These are phyloP conservation scores for Urochloa ruziziensis DNA, from an alignment of 176 grass and related monocot species.

Conservation along the genomic window DNA sequence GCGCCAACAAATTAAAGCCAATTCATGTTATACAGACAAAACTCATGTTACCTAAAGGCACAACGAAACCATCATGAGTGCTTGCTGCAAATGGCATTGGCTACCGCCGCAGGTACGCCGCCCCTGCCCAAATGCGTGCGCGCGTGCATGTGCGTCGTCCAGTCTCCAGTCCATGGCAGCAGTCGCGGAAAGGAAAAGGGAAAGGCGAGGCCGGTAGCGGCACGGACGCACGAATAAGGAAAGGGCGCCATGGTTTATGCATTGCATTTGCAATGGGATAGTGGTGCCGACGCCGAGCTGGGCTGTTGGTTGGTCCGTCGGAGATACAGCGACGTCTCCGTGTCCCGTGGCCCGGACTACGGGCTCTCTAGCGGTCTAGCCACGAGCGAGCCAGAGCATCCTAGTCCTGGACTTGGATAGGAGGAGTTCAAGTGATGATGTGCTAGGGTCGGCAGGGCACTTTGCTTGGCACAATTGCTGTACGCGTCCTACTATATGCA, in stretches of 20 bases:
- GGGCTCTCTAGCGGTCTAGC: not conserved
- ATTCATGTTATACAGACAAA: not conserved
- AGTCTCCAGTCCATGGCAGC: not conserved
- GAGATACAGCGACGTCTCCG: slow-evolving; percentile 12
- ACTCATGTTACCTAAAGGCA: not conserved
- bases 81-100: not conserved
- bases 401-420: not conserved
- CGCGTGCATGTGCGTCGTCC: not conserved
- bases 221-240: slow-evolving; percentile 29
- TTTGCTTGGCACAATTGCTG: not conserved
- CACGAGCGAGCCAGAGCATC: not conserved
- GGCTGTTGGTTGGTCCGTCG: not conserved
- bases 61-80: not conserved
- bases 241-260: not conserved
- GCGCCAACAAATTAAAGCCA: not conserved
- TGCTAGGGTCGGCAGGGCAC: not conserved
- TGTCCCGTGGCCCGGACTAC: not conserved
- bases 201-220: not conserved
- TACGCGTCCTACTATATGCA: not conserved
- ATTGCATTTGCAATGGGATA: no score
- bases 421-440: not conserved
- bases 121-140: not conserved
- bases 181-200: not conserved
- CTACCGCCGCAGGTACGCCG: not conserved
- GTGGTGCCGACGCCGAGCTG: not conserved